Evolutionary conservation across 2,329 filamentous ascomycete species (phyloP).

Genomic region (Hypoxylon sp.): DNA sequence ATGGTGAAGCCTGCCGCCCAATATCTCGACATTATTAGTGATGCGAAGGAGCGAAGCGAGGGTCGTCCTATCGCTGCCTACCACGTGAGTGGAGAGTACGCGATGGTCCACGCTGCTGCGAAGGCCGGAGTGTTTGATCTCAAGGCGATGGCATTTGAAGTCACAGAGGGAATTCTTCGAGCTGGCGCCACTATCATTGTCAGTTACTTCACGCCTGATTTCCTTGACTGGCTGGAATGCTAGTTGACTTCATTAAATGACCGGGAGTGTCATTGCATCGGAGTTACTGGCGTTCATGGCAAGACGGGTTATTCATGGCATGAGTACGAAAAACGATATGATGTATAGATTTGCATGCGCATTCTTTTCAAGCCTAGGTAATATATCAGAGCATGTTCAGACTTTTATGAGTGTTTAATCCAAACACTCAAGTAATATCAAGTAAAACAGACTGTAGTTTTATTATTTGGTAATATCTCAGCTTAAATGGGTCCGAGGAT

Average conservation of each 20-base stretch:
- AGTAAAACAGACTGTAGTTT: not conserved
- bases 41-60: constrained; percentile 93
- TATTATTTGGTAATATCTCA: not conserved
- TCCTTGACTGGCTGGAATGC: constrained; percentile 75
- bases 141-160: constrained; percentile 94
- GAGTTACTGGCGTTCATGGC: constrained; percentile 33
- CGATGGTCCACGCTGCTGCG: constrained; percentile 96
- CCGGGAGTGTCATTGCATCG: constrained; percentile 12
- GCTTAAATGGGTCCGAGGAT: not conserved
- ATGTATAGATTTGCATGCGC: constrained; percentile 35
- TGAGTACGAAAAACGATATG: constrained; percentile 26
- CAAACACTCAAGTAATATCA: not conserved
- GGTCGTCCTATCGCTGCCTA: constrained; percentile 96
- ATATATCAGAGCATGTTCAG: constrained; percentile 9
- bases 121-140: constrained; percentile 97
- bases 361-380: constrained; percentile 5
- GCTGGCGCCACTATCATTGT: constrained; percentile 94
- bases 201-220: constrained; percentile 92
- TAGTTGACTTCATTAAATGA: constrained; percentile 51
- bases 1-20: constrained; percentile 99
- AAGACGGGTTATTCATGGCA: constrained; percentile 17
- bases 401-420: constrained; percentile 17
- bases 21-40: constrained; percentile 97
- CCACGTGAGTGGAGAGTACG: constrained; percentile 96
- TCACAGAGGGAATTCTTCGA: constrained; percentile 91